Evolutionary conservation across 1,139 yeast genomes (phyloP).

Genomic region (Kodamaea sp.): DNA sequence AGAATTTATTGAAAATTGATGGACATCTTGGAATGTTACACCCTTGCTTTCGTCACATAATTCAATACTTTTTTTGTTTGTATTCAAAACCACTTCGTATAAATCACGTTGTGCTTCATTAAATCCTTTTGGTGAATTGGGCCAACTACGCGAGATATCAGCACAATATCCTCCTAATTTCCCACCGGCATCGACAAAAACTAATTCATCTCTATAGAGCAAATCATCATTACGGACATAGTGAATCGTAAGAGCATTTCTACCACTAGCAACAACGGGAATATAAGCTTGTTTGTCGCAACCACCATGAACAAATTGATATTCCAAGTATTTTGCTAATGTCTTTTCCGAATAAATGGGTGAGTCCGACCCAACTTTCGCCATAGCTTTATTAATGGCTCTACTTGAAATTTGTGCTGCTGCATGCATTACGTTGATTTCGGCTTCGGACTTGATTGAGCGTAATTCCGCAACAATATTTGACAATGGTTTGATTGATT

Average conservation of each 20-base stretch:
- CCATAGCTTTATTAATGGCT: conserved; percentile 81
- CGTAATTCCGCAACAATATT: conserved; percentile 56
- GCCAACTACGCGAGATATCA: conserved; percentile 97
- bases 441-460: conserved; percentile 70
- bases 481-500: conserved; percentile 41
- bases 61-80: conserved; percentile 75
- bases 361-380: conserved; percentile 41
- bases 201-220: conserved; percentile 72
- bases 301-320: conserved; percentile 79
- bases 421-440: conserved; percentile 70
- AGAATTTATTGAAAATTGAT: conserved; percentile 57
- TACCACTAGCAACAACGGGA: conserved; percentile 95
- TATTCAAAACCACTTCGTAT: conserved; percentile 82
- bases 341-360: conserved; percentile 70
- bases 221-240: conserved; percentile 86
- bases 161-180: conserved; percentile 91
- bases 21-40: conserved; percentile 70
- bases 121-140: conserved; percentile 66
- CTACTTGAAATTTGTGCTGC: conserved; percentile 82
- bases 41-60: conserved; percentile 53
- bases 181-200: conserved; percentile 94
- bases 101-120: conserved; percentile 76
- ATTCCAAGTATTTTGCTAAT: conserved; percentile 77
- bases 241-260: conserved; percentile 82
- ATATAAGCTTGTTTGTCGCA: conserved; percentile 88